A percentile compares a stretch with the other conserved stretches of the same genome.
These are phyloP conservation scores for Fusarium cicatricum DNA, from an alignment of 2,329 filamentous ascomycete genomes.

Conservation along the genomic window DNA sequence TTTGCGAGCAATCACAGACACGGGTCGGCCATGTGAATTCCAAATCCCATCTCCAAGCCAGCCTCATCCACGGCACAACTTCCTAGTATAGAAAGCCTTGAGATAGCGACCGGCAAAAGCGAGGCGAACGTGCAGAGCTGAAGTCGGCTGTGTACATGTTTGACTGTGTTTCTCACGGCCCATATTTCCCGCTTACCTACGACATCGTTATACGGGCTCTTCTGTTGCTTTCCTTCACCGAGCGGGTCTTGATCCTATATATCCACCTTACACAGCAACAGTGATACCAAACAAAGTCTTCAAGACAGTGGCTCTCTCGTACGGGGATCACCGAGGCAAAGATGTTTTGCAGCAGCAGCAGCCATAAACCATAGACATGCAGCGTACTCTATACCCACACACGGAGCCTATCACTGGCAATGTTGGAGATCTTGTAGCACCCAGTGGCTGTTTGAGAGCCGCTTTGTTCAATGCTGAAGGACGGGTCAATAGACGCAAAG, in stretches of 20 bases:
- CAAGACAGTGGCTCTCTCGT: not conserved
- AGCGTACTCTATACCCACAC: conserved; percentile 29
- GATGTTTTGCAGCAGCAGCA: conserved; percentile 2
- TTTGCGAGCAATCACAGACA: conserved; percentile 9
- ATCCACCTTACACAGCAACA: not conserved
- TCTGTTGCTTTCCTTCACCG: too few relatives aligned
- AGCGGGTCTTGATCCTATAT: too few relatives aligned
- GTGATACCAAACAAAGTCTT: not conserved
- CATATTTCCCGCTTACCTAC: not conserved
- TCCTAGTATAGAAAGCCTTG: conserved; percentile 8
- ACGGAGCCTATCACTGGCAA: conserved; percentile 16
- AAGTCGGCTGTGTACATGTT: not conserved
- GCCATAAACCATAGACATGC: conserved; percentile 11
- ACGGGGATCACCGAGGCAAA: conserved; percentile 9
- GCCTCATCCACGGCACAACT: conserved; percentile 23
- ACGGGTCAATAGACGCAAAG: not conserved
- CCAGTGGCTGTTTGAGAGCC: conserved; percentile 7
- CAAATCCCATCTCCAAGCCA: conserved; percentile 19
- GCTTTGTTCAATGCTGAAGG: not conserved
- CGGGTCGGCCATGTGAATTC: conserved; percentile 8
- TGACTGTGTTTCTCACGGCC: not conserved
- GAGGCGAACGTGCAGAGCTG: conserved; percentile 6
- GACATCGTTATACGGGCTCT: not conserved
- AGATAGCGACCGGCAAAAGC: conserved; percentile 16
- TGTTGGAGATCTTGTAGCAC: conserved; percentile 32